These are phyloP conservation scores for Saccharomyces uvarum DNA, from an alignment of 1,139 yeast species.

Conservation along the genomic window DNA sequence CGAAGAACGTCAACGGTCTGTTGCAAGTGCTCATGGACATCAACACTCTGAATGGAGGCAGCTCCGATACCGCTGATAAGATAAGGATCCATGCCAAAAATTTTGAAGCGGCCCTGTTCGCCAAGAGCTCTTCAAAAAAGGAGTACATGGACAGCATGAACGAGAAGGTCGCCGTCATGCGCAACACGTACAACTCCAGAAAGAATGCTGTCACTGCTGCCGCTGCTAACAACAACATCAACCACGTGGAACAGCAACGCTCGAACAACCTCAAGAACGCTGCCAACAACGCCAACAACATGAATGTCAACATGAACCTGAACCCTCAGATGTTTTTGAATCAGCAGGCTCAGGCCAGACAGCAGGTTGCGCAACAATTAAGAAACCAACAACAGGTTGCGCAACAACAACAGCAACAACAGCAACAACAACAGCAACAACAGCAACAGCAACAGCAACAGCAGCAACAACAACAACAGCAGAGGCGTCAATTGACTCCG, in stretches of 20 bases:
- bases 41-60: slow-evolving; percentile 31
- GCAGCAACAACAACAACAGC: slow-evolving; percentile 23
- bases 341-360: slow-evolving; percentile 47
- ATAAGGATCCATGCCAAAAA: slow-evolving; percentile 32
- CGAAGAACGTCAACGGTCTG: slow-evolving; percentile 30
- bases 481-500: slow-evolving; percentile 26
- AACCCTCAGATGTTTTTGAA: slow-evolving; percentile 39
- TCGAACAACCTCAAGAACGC: slow-evolving; percentile 9
- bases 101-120: slow-evolving; percentile 31
- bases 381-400: slow-evolving; percentile 18
- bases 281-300: slow-evolving; percentile 11
- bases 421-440: slow-evolving; percentile 14
- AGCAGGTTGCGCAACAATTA: slow-evolving; percentile 35
- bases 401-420: slow-evolving; percentile 18
- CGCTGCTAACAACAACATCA: slow-evolving; percentile 11
- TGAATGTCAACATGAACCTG: slow-evolving; percentile 20
- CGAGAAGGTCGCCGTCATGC: slow-evolving; percentile 31
- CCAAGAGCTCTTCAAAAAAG: slow-evolving; percentile 30
- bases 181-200: slow-evolving; percentile 27
- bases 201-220: slow-evolving; percentile 15
- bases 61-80: slow-evolving; percentile 30
- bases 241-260: slow-evolving; percentile 1
- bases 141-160: slow-evolving; percentile 32
- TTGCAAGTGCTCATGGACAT: slow-evolving; percentile 31
- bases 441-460: slow-evolving; percentile 20